Base-by-base conservation (phyloP, 2,329 filamentous ascomycete genomes). In the Alternaria brassicicola region DNA sequence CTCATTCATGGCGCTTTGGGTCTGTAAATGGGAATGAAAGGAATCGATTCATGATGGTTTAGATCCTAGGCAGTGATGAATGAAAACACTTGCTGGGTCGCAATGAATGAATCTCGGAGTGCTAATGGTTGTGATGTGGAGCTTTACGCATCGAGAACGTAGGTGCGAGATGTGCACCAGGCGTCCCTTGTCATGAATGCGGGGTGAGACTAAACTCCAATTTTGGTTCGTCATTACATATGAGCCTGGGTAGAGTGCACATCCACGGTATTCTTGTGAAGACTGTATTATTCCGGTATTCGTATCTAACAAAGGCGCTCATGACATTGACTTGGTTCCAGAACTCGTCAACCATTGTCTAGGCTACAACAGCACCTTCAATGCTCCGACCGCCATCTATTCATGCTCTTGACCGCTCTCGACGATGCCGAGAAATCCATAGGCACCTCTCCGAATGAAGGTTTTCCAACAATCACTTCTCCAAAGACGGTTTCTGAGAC, bases 1-100 rank as follows among this genome's bases (percentile, higher is more conserved):
- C 63, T 69, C 65, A 74, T 67, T 72, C 58, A 70, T 70, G 74
- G 74, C 75, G 75, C 74, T 73, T 68, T 70, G 70, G 74, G 68
- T 67, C 69, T 69, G 69, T 71, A 71, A 73, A 70, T 64, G 62
- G 57, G 55, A 43, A 64, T 61, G 56, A 54, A 60, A 52, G 63
- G 57, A 59, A 63, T 61, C 65, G 60, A 63, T 62, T 66, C 65
- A 71, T 72, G 70, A 74, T 62, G 68, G 72, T 67, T 69, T 74
- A 76, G 66, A 71, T 47, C 72, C 72, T 75, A 75, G 64, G 73
- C 74, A 72, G 71, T 75, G 67, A 68, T 66, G 63, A 67, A 72
- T 64, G 63, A 69, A 71, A 64, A 49, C 69, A 75, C 69, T 69
- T 73, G 74, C 72, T 74, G 57, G 55, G 69, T 71, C 65, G 62